phyloP scores from a whole-genome alignment of 2,329 filamentous ascomycete genomes.

The Talaromyces albobiverticillius region DNA sequence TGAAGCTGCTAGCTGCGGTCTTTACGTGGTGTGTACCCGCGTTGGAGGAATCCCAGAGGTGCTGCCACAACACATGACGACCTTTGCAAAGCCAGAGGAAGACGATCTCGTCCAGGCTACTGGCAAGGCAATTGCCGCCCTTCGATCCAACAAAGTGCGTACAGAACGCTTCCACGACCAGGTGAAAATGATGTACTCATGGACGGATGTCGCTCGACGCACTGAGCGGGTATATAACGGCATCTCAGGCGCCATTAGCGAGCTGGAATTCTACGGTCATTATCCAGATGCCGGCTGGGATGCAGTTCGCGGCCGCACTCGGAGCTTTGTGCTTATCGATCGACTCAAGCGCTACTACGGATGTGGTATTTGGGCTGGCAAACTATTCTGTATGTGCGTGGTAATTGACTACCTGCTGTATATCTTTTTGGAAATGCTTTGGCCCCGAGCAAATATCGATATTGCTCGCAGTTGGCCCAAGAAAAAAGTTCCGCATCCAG shows the following conservation, averaged over 20 bases:
- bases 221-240: conserved; percentile 95
- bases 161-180: conserved; percentile 96
- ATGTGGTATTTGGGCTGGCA: conserved; percentile 97
- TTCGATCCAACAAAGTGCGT: conserved; percentile 81
- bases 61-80: conserved; percentile 92
- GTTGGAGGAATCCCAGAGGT: conserved; percentile 98
- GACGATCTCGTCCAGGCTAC: conserved; percentile 91
- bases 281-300: conserved; percentile 68
- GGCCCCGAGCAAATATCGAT: conserved; percentile 81
- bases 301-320: conserved; percentile 67
- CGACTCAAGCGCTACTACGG: conserved; percentile 94
- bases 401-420: conserved; percentile 93
- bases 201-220: conserved; percentile 89
- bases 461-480: conserved; percentile 88
- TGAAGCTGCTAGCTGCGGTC: conserved; percentile 89
- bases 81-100: conserved; percentile 94
- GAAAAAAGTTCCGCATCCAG: conserved; percentile 48
- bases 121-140: conserved; percentile 78
- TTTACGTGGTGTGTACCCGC: conserved; percentile 95
- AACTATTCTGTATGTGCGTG: conserved; percentile 91
- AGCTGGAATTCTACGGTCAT: conserved; percentile 85
- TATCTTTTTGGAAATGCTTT: conserved; percentile 81
- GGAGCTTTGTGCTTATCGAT: conserved; percentile 91
- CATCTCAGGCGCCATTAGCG: conserved; percentile 79
- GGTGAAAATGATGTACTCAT: conserved; percentile 98